Base-by-base conservation (phyloP, 2,329 filamentous ascomycete genomes). In the Sarocladiaceae sp. region DNA sequence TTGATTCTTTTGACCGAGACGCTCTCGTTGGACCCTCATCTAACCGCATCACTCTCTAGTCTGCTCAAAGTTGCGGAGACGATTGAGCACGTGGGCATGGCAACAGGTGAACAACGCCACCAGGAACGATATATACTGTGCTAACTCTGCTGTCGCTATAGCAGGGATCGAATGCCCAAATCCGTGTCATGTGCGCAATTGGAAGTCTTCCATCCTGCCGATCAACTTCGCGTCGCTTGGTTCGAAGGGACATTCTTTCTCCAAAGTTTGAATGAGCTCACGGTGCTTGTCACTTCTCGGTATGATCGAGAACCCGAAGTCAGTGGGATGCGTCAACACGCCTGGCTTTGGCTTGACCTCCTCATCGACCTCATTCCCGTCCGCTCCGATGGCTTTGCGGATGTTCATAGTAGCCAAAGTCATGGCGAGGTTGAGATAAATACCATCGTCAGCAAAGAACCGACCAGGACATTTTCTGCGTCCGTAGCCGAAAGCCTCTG, bases 381-480 rank as follows among this genome's bases (percentile, higher is more conserved):
- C 68, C 35, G 68, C 61, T 33, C 68, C 64, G 2, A 67, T 55
- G 0, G 57, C 55, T 49, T 70, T 70, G 8, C 37, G 53, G 7
- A 77, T 63, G 4, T 66, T 63, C 52, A 77, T 76, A 0, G 70
- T 68, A 0, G 73, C 62, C 12, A 79, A 60, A 0, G 66, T 61
- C 39, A 71, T 71, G 1, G 66, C 72, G 22, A 59, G 52, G 46
- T 53, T 59, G 29, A 60, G 49, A 31, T 36, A 61, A 4, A 61
- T 18, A 17, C 52, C 53, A 6, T 47, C 51, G 8, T 60, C 59
- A 8, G 57, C 58, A 5, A 61, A 51, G 28, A 55, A 52, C 13
- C 57, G 52, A 0, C 59, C 59, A 0, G 59, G 59, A 44, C 59
- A 61, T n/a, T 55, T 47, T 11, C 59, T 54, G 13, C 59, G 54